Evolutionary conservation across 495 filamentous ascomycete genomes (phyloP).

Genomic region (Penicillium canescens): DNA sequence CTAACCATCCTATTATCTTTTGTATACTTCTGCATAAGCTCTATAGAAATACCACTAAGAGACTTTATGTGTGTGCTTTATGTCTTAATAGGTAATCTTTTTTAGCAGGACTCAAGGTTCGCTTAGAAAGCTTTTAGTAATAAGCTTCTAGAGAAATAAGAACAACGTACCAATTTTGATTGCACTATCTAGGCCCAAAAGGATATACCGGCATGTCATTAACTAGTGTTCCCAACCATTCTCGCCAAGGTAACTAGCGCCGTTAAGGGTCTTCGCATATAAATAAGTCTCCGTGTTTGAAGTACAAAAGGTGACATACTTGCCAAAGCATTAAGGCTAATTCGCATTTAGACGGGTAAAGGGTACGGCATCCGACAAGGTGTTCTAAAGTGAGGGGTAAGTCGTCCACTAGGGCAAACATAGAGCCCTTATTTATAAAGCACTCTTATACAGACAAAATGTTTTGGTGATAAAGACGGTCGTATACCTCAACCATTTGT

Average conservation of each 20-base stretch:
- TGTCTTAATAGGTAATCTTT: not conserved
- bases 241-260: not conserved
- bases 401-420: constrained; percentile 6
- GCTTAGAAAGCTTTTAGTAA: constrained; percentile 1
- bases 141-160: not conserved
- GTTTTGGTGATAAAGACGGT: constrained; percentile 1
- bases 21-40: constrained; percentile 38
- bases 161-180: constrained; percentile 11
- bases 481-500: not conserved
- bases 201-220: constrained; percentile 1
- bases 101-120: constrained; percentile 4
- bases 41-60: constrained; percentile 27
- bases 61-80: constrained; percentile 15
- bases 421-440: not conserved
- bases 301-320: constrained; percentile 2
- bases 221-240: constrained; percentile 1
- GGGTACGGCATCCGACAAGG: constrained; percentile 1
- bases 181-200: constrained; percentile 12
- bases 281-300: not conserved
- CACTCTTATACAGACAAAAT: constrained; percentile 10
- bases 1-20: constrained; percentile 36
- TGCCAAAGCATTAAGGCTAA: constrained; percentile 13
- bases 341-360: constrained; percentile 9
- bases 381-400: constrained; percentile 11
- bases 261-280: constrained; percentile 3